A percentile compares a stretch with the other conserved stretches of the same genome.
Conservation (phyloP, 495 filamentous ascomycete genomes). For the Tuber calosporum region DNA sequence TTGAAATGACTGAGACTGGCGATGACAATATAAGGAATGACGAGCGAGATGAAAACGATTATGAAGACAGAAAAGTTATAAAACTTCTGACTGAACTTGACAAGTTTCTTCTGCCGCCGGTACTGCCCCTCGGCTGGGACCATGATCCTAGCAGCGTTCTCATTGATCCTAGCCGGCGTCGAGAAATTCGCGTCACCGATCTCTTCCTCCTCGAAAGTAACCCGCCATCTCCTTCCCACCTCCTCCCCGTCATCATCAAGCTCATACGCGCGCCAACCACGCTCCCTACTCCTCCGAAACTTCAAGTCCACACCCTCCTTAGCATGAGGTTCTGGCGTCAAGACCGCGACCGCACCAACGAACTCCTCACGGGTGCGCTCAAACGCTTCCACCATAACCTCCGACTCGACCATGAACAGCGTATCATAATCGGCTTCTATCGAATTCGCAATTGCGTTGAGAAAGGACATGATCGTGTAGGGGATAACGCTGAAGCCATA, state of each 20-base stretch:
- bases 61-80: slow-evolving; percentile 23
- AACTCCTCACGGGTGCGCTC: slow-evolving; percentile 41
- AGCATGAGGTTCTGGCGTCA: slow-evolving; percentile 16
- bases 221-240: slow-evolving; percentile 25
- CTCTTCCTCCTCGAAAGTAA: slow-evolving; percentile 19
- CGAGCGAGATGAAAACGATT: slow-evolving; percentile 30
- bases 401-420: slow-evolving; percentile 45
- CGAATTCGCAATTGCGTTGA: slow-evolving; percentile 52
- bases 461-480: slow-evolving; percentile 62
- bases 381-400: slow-evolving; percentile 47
- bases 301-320: slow-evolving; percentile 30
- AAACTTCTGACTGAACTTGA: slow-evolving; percentile 23
- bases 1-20: slow-evolving; percentile 42
- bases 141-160: slow-evolving; percentile 13
- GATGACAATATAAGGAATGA: slow-evolving; percentile 42
- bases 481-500: slow-evolving; percentile 49
- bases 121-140: slow-evolving; percentile 31
- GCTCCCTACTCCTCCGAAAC: slow-evolving; percentile 32
- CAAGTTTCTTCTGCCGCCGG: slow-evolving; percentile 22
- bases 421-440: slow-evolving; percentile 44
- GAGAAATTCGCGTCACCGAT: not conserved
- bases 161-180: not conserved
- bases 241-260: slow-evolving; percentile 25
- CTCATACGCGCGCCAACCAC: slow-evolving; percentile 24
- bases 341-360: slow-evolving; percentile 42